Conservation (phyloP, 2,329 filamentous ascomycete species). For the Colletotrichum gigasporum region DNA sequence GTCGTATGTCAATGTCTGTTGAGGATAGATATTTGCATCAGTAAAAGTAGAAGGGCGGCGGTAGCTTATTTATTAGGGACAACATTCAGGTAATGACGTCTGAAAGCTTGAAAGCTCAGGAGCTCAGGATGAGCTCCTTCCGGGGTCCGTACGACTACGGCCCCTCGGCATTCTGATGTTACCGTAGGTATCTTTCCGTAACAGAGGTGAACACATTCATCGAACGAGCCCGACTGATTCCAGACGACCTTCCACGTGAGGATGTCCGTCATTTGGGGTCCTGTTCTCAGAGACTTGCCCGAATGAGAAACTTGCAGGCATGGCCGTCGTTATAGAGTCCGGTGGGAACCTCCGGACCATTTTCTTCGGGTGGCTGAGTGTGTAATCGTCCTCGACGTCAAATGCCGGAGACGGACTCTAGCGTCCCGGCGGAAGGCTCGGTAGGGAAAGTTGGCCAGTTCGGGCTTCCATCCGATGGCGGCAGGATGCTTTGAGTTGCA, state of each 20-base stretch:
- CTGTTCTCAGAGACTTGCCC: constrained; percentile 11
- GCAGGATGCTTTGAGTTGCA: not conserved
- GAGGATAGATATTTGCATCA: rapidly evolving
- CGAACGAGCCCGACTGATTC: not conserved
- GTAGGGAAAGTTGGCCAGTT: not conserved
- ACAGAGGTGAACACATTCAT: not conserved
- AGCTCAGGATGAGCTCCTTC: not conserved
- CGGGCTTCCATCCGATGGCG: not conserved
- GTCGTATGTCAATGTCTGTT: not conserved
- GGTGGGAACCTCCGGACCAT: constrained; percentile 12
- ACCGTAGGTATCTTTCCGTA: not conserved
- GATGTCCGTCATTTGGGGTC: not conserved
- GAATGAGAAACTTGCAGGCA: not conserved
- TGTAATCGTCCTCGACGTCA: constrained; percentile 12
- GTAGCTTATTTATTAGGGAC: constrained; percentile 2
- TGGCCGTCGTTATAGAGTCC: not conserved
- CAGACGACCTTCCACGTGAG: not conserved
- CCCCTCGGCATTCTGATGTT: not conserved
- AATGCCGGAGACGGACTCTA: not conserved
- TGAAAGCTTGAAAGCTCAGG: not conserved
- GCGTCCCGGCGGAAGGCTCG: not conserved
- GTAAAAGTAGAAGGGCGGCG: not conserved
- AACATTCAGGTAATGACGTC: not conserved
- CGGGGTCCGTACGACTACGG: not conserved
- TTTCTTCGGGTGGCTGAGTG: constrained; percentile 17